phyloP scores from a whole-genome alignment of 2,329 filamentous ascomycete species.

The Ambrosiella xylebori region DNA sequence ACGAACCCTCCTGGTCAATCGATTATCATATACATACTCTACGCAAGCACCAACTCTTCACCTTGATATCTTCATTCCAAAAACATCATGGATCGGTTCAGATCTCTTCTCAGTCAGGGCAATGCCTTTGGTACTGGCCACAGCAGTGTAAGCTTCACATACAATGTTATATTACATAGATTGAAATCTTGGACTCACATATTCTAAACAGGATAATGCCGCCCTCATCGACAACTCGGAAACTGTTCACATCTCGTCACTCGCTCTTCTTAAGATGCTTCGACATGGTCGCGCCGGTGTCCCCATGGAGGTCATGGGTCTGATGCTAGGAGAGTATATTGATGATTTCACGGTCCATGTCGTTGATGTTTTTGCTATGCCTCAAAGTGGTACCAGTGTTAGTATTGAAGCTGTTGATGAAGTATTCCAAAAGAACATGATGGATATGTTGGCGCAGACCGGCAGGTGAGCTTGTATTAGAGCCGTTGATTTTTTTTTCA shows the following conservation, averaged over 20 bases:
- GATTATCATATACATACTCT: not conserved
- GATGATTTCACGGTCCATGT: constrained; percentile 59
- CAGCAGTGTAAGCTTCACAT: not conserved
- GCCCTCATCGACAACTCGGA: constrained; percentile 97
- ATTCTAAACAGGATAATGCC: constrained; percentile 51
- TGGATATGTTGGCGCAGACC: constrained; percentile 98
- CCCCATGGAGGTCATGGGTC: constrained; percentile 98
- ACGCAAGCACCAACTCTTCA: not conserved
- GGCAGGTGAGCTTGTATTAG: constrained; percentile 48
- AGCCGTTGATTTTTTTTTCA: not conserved
- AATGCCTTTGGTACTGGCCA: constrained; percentile 3
- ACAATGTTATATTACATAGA: not conserved
- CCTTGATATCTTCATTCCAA: not conserved
- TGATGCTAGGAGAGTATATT: constrained; percentile 52
- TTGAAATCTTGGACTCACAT: not conserved
- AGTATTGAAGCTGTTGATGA: constrained; percentile 97
- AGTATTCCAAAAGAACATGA: constrained; percentile 99
- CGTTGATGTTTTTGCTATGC: constrained; percentile 98
- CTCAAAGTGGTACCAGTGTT: constrained; percentile 92
- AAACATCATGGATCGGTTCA: constrained; percentile 10
- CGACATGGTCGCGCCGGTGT: constrained; percentile 93
- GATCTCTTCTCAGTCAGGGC: constrained; percentile 9
- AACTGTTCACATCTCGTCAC: constrained; percentile 96
- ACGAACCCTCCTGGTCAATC: not conserved
- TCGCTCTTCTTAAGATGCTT: constrained; percentile 96